Evolutionary conservation across 257 asterid genomes (phyloP).

Genomic region (Voacanga thouarsii): DNA sequence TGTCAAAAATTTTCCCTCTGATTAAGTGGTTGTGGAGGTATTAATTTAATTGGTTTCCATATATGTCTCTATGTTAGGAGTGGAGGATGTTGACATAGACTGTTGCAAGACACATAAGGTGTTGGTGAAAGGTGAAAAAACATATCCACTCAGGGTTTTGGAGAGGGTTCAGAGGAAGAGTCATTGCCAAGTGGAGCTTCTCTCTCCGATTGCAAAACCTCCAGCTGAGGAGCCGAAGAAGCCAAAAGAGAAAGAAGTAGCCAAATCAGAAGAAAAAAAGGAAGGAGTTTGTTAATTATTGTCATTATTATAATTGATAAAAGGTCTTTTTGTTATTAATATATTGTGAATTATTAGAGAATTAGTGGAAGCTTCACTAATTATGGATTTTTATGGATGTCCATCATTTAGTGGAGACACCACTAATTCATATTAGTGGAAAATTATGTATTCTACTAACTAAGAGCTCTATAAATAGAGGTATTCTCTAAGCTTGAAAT

Average conservation of each 20-base stretch:
- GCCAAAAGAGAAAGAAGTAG: conserved; percentile 38
- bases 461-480: no score
- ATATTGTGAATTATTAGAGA: no score
- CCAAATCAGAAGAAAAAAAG: conserved; percentile 58
- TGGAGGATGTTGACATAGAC: conserved; percentile 81
- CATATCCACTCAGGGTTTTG: conserved; percentile 83
- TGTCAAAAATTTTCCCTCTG: background rate
- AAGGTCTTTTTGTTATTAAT: no score
- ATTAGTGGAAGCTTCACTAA: no score
- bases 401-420: no score
- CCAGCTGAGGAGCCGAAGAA: conserved; percentile 49
- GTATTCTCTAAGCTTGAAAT: no score
- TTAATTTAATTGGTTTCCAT: background rate
- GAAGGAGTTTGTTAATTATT: conserved; percentile 53
- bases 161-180: conserved; percentile 86
- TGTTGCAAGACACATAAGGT: conserved; percentile 67
- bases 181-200: conserved; percentile 84
- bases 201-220: conserved; percentile 76
- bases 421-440: no score
- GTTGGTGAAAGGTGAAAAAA: conserved; percentile 89
- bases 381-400: no score
- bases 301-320: background rate
- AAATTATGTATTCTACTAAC: no score
- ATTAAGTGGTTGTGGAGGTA: background rate
- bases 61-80: conserved; percentile 41